phyloP scores from a whole-genome alignment of 352 stramenopile species.

The Aphanomyces cochlioides region DNA sequence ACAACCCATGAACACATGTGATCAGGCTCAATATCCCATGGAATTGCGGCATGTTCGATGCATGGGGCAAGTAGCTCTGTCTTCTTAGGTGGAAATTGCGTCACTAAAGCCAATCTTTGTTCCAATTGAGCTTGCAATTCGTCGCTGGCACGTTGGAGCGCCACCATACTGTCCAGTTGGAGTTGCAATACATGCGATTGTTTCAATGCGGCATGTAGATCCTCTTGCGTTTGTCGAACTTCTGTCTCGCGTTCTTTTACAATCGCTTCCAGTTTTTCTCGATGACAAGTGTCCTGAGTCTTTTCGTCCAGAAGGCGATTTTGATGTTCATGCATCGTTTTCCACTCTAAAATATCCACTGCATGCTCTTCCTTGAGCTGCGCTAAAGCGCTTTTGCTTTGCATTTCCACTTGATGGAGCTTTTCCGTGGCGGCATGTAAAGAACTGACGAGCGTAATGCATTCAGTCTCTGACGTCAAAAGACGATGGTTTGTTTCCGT shows the following conservation, averaged over 20 bases:
- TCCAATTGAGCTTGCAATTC: neutral
- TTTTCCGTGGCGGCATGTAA: constrained; percentile 5
- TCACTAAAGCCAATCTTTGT: neutral
- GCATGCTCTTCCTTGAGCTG: neutral
- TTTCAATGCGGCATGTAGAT: too few relatives aligned
- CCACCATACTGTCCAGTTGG: neutral
- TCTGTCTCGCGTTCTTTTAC: too few relatives aligned
- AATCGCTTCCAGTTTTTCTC: too few relatives aligned
- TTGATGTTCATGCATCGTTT: neutral
- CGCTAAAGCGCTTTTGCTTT: neutral
- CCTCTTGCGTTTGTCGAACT: too few relatives aligned
- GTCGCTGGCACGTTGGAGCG: neutral
- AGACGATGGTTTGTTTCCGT: neutral
- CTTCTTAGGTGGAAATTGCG: neutral
- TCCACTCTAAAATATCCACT: neutral
- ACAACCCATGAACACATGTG: constrained; percentile 22
- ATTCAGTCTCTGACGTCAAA: neutral
- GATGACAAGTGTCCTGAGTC: too few relatives aligned
- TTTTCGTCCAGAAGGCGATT: neutral
- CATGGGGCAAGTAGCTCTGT: too few relatives aligned
- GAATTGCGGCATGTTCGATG: too few relatives aligned
- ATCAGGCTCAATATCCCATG: neutral
- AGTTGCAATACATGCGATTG: too few relatives aligned
- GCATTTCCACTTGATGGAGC: neutral
- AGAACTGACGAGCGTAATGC: constrained; percentile 3